phyloP scores from a whole-genome alignment of 805 yeast genomes.

The Candida odintsovae region DNA sequence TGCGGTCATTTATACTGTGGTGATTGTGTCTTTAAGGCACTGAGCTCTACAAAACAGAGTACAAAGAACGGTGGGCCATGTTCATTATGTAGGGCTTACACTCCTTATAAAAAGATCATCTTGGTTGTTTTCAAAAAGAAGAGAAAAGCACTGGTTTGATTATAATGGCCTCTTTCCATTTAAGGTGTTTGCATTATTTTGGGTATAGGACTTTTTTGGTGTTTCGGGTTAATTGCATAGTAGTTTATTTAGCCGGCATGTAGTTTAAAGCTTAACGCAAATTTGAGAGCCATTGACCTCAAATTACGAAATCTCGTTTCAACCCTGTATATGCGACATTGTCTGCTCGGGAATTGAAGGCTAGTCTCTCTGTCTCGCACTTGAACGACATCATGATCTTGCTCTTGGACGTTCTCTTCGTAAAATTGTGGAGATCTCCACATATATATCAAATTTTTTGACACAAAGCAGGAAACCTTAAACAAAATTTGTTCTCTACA shows the following conservation, averaged over 20 bases:
- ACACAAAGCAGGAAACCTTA: too few relatives aligned
- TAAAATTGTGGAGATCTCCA: background rate
- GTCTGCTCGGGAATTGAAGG: too few relatives aligned
- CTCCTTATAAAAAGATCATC: conserved; percentile 26
- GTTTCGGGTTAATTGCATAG: background rate
- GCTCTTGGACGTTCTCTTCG: too few relatives aligned
- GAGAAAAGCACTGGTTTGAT: conserved; percentile 7
- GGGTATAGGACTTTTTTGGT: background rate
- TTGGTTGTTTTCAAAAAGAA: conserved; percentile 29
- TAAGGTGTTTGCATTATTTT: background rate
- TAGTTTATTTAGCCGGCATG: background rate
- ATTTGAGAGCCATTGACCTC: too few relatives aligned
- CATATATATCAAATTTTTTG: too few relatives aligned
- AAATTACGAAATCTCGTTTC: too few relatives aligned
- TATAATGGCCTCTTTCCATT: too few relatives aligned
- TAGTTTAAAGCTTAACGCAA: background rate
- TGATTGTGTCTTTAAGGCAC: conserved; percentile 44
- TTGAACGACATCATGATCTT: background rate
- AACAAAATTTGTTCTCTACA: too few relatives aligned
- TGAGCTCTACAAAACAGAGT: conserved; percentile 29
- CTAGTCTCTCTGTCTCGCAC: too few relatives aligned
- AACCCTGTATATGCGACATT: too few relatives aligned
- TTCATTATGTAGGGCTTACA: conserved; percentile 36
- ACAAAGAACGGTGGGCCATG: conserved; percentile 32
- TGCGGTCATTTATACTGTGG: conserved; percentile 58